Conservation (phyloP, 202 grass and related monocot species). For the Hordeum pubiflorum region DNA sequence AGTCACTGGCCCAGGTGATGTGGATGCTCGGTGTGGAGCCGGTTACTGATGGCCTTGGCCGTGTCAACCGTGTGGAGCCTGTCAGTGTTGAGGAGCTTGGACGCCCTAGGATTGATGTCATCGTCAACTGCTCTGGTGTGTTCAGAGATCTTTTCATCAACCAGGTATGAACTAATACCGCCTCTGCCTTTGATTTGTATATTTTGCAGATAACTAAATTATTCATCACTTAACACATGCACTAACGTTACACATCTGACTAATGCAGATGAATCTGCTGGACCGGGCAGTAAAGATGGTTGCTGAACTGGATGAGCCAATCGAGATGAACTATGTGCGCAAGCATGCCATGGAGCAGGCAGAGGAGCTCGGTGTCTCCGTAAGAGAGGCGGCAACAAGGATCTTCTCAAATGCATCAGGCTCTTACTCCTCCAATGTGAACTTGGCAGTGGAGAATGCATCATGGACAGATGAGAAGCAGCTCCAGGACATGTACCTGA, state of each 20-base stretch:
- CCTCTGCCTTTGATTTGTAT: neutral
- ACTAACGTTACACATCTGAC: constrained; percentile 8
- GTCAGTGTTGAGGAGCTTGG: constrained; percentile 98
- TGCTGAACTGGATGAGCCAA: constrained; percentile 80
- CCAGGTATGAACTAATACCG: constrained; percentile 48
- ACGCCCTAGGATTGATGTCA: constrained; percentile 79
- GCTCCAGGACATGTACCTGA: constrained; percentile 98
- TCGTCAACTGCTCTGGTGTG: constrained; percentile 96
- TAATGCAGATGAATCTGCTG: constrained; percentile 86
- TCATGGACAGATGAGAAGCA: constrained; percentile 96
- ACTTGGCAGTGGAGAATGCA: constrained; percentile 91
- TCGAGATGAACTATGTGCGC: constrained; percentile 83
- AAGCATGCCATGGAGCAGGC: constrained; percentile 94
- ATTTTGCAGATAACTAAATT: neutral
- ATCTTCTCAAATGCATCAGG: constrained; percentile 97
- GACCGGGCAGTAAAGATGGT: constrained; percentile 94
- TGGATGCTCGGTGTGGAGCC: constrained; percentile 96
- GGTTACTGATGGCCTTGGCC: constrained; percentile 71
- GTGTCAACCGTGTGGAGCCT: constrained; percentile 87
- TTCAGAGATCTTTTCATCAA: constrained; percentile 99
- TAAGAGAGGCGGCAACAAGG: constrained; percentile 82
- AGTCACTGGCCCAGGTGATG: constrained; percentile 84
- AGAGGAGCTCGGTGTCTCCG: constrained; percentile 57
- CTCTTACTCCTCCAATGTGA: constrained; percentile 94
- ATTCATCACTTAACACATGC: constrained; percentile 6